phyloP scores from a whole-genome alignment of 192 early-diverging fungal species.

The Coemansia reversa region DNA sequence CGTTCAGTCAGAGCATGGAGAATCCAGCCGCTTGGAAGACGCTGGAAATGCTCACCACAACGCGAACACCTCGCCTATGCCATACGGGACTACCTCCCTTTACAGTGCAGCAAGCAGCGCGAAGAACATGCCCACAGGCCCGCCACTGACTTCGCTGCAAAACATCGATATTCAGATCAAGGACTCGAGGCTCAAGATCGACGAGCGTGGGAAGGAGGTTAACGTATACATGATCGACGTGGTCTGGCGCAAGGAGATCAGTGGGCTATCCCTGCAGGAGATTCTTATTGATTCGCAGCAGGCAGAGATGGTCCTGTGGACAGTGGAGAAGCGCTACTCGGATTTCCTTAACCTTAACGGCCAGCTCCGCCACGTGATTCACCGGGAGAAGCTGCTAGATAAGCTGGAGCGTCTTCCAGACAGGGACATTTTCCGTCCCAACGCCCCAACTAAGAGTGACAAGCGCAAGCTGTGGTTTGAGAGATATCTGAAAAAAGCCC shows the following conservation, averaged over 20 bases:
- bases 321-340: slow-evolving; percentile 81
- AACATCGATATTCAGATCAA: slow-evolving; percentile 56
- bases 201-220: slow-evolving; percentile 78
- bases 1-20: neutral
- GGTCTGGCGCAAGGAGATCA: slow-evolving; percentile 38
- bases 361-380: slow-evolving; percentile 61
- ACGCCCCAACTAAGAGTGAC: slow-evolving; percentile 83
- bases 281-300: slow-evolving; percentile 46
- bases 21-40: neutral
- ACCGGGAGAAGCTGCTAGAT: slow-evolving; percentile 39
- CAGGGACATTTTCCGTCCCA: slow-evolving; percentile 75
- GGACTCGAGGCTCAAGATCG: slow-evolving; percentile 63
- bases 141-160: slow-evolving; percentile 49
- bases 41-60: neutral
- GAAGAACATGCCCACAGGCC: slow-evolving; percentile 4
- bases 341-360: slow-evolving; percentile 82
- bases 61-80: neutral
- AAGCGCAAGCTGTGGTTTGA: slow-evolving; percentile 85
- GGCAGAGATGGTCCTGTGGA: slow-evolving; percentile 67
- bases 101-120: slow-evolving; percentile 5
- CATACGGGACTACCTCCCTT: slow-evolving; percentile 4
- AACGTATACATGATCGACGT: slow-evolving; percentile 56
- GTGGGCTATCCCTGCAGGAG: slow-evolving; percentile 51
- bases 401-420: slow-evolving; percentile 79
- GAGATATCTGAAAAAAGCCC: slow-evolving; percentile 75